phyloP scores from a whole-genome alignment of 176 grass and related monocot genomes.

The Eleusine indica region DNA sequence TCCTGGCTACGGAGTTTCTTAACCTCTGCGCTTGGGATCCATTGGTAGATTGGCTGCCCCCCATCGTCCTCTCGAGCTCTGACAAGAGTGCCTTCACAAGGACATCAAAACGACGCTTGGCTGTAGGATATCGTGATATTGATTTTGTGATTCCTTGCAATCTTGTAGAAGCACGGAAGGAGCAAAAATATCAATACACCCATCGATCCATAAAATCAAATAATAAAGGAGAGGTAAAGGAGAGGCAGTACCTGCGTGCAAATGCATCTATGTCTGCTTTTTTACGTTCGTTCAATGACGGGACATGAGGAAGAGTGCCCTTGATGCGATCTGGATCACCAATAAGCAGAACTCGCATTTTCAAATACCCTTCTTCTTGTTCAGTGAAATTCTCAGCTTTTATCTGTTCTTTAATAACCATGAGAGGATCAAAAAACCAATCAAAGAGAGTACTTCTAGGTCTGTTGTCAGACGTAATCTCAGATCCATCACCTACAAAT shows the following conservation, averaged over 20 bases:
- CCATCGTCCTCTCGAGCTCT: slow-evolving; percentile 87
- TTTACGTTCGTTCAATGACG: slow-evolving; percentile 66
- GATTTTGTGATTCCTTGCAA: slow-evolving; percentile 96
- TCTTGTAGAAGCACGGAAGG: slow-evolving; percentile 38
- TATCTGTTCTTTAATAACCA: slow-evolving; percentile 95
- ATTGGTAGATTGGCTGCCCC: slow-evolving; percentile 46
- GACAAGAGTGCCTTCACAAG: slow-evolving; percentile 67
- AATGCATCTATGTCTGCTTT: slow-evolving; percentile 89
- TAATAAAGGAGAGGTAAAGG: neutral
- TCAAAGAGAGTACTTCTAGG: slow-evolving; percentile 68
- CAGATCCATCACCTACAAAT: slow-evolving; percentile 64
- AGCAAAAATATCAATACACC: slow-evolving; percentile 2
- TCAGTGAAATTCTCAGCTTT: slow-evolving; percentile 77
- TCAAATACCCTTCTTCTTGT: slow-evolving; percentile 88
- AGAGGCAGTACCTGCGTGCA: slow-evolving; percentile 61
- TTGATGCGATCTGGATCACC: slow-evolving; percentile 63
- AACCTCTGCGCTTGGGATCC: slow-evolving; percentile 53
- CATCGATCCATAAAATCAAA: neutral
- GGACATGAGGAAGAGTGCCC: slow-evolving; percentile 52
- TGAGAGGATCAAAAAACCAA: slow-evolving; percentile 97
- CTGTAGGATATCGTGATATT: slow-evolving; percentile 89
- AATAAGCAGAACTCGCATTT: slow-evolving; percentile 65
- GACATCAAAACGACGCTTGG: slow-evolving; percentile 76
- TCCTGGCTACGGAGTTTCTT: slow-evolving; percentile 47
- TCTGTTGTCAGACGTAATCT: slow-evolving; percentile 85